phyloP scores from a whole-genome alignment of 805 yeast species.

The Schizosaccharomyces octosporus region DNA sequence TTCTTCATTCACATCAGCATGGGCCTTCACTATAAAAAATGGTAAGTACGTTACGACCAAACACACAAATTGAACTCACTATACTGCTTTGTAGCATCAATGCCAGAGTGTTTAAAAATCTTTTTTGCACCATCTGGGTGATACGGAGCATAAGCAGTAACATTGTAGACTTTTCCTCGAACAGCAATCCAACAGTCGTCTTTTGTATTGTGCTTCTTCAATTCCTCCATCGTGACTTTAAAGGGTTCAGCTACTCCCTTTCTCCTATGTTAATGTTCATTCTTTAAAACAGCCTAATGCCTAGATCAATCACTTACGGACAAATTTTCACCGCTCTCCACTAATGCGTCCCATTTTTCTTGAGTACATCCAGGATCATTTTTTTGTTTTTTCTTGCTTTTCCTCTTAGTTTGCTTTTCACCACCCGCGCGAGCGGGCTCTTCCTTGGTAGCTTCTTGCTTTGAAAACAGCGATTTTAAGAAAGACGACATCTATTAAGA shows the following conservation, averaged over 20 bases:
- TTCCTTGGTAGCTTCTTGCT: too few species aligned
- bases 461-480: too few species aligned
- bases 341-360: constrained; percentile 53
- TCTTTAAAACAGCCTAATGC: background rate
- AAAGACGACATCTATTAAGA: too few species aligned
- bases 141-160: constrained; percentile 27
- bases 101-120: constrained; percentile 52
- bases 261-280: background rate
- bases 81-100: constrained; percentile 45
- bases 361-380: constrained; percentile 62
- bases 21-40: background rate
- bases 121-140: constrained; percentile 49
- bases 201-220: constrained; percentile 23
- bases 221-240: constrained; percentile 20
- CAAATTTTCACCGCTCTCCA: constrained; percentile 23
- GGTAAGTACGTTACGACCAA: background rate
- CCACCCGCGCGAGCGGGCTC: too few species aligned
- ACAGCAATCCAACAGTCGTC: constrained; percentile 53
- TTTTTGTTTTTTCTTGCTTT: background rate
- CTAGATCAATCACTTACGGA: background rate
- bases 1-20: background rate
- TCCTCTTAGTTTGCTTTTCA: background rate
- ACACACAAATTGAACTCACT: constrained; percentile 20
- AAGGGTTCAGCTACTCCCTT: background rate
- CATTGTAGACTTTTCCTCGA: constrained; percentile 44